Percentiles rank a stretch among this genome's conserved stretches.
These are phyloP conservation scores for Psilocybe mexicana DNA, from an alignment of 1,284 basidiomycete genomes.

Conservation along the genomic window DNA sequence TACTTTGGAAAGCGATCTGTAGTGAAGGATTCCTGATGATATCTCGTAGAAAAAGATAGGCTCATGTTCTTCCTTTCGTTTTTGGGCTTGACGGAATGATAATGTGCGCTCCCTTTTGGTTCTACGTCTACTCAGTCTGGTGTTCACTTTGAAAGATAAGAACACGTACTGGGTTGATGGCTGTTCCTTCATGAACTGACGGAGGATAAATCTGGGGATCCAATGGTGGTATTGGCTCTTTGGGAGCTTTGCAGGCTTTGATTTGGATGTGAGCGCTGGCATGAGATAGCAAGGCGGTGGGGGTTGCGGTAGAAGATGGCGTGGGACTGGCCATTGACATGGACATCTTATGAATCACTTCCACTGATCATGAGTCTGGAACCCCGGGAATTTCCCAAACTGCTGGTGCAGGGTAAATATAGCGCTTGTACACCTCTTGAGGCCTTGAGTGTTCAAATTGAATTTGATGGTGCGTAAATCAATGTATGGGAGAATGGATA, in stretches of 20 bases:
- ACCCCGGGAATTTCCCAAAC: too few species aligned
- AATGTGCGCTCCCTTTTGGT: conserved; percentile 9
- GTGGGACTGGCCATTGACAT: too few species aligned
- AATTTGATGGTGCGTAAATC: too few species aligned
- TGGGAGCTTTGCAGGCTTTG: background rate
- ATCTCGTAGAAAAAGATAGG: conserved; percentile 29
- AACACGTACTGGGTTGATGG: background rate
- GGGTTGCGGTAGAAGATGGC: background rate
- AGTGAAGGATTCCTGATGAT: conserved; percentile 20
- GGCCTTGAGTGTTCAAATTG: too few species aligned
- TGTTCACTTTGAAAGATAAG: background rate
- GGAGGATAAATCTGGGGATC: conserved; percentile 30
- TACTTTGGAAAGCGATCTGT: conserved; percentile 22
- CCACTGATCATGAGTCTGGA: too few species aligned
- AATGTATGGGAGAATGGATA: too few species aligned
- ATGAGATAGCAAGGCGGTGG: background rate
- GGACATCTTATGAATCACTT: too few species aligned
- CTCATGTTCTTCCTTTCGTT: conserved; percentile 18
- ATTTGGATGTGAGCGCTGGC: background rate
- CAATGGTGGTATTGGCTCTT: conserved; percentile 28
- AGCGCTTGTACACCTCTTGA: too few species aligned
- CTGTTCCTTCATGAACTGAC: conserved; percentile 22
- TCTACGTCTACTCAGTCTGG: background rate
- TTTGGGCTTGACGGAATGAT: conserved; percentile 12
- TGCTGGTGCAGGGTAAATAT: background rate